Conservation (phyloP, 208 protist species). For the Trypanosoma platydactyli region DNA sequence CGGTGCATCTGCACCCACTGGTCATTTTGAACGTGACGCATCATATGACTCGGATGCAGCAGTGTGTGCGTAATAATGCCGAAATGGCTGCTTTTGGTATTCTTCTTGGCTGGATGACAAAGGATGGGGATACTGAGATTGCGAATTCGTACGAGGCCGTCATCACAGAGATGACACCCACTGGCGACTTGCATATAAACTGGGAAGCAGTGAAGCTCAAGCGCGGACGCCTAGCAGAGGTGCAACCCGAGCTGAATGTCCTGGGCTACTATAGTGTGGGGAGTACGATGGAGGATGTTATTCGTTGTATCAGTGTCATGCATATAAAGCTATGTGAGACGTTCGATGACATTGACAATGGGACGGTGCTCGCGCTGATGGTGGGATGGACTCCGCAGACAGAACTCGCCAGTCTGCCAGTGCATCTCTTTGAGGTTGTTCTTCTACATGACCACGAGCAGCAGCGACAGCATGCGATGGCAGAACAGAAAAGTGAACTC, state of each 20-base stretch:
- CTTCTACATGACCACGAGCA: slow-evolving; percentile 5
- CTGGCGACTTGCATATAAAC: slow-evolving; percentile 32
- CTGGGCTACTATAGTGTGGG: slow-evolving; percentile 76
- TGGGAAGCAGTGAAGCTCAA: slow-evolving; percentile 36
- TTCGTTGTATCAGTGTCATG: slow-evolving; percentile 21
- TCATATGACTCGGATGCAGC: slow-evolving; percentile 49
- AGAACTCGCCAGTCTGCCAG: slow-evolving; percentile 22
- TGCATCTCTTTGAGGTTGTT: slow-evolving; percentile 35
- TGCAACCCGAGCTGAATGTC: slow-evolving; percentile 48
- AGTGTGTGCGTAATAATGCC: slow-evolving; percentile 4
- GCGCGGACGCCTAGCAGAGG: slow-evolving; percentile 40
- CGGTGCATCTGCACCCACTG: slow-evolving; percentile 51
- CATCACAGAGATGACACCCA: not conserved
- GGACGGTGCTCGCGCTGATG: slow-evolving; percentile 32
- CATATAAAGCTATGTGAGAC: slow-evolving; percentile 17
- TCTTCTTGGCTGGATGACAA: slow-evolving; percentile 30
- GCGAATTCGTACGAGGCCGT: slow-evolving; percentile 53
- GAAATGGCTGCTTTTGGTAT: slow-evolving; percentile 14
- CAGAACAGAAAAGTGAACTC: not conserved
- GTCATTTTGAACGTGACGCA: slow-evolving; percentile 76
- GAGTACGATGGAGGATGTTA: slow-evolving; percentile 6
- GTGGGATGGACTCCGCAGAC: slow-evolving; percentile 21
- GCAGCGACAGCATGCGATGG: not conserved
- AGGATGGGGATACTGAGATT: slow-evolving; percentile 35
- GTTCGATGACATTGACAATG: slow-evolving; percentile 22